phyloP scores from a whole-genome alignment of 2,329 filamentous ascomycete species.

The Aspergillus hiratsukae region DNA sequence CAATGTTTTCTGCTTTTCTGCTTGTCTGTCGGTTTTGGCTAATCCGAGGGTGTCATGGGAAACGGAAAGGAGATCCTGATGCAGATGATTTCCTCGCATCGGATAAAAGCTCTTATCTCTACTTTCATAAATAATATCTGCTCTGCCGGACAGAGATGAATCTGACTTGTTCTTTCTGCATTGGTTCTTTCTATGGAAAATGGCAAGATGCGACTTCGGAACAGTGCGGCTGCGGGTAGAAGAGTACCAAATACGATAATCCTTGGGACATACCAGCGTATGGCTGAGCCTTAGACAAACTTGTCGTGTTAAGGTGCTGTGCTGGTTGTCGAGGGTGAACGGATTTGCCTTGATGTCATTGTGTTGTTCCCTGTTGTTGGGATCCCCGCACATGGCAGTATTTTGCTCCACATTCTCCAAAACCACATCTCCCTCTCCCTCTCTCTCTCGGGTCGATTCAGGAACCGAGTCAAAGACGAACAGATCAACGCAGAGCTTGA shows the following conservation, averaged over 20 bases:
- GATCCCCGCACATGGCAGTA: not conserved
- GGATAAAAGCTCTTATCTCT: not conserved
- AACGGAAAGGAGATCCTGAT: not conserved
- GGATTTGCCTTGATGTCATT: not conserved
- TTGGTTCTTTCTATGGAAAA: not conserved
- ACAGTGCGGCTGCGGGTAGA: not conserved
- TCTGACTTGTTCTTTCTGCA: not conserved
- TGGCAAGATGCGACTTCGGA: not conserved
- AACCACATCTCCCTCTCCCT: not conserved
- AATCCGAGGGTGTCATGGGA: not conserved
- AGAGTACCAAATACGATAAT: not conserved
- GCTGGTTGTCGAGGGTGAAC: not conserved
- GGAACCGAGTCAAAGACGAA: not conserved
- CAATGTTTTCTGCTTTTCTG: constrained; percentile 5
- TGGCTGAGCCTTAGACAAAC: not conserved
- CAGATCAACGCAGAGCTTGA: not conserved
- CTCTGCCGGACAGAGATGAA: not conserved
- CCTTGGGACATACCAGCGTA: not conserved
- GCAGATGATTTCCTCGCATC: not conserved
- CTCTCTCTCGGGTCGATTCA: constrained; percentile 2
- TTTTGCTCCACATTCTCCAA: constrained; percentile 5
- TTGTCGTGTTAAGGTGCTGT: not conserved
- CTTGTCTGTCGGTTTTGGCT: constrained; percentile 1
- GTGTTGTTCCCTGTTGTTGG: not conserved
- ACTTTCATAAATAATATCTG: not conserved